Base-by-base conservation (phyloP, 202 grass and related monocot genomes). In the Bolboschoenoplectus hybrid region DNA sequence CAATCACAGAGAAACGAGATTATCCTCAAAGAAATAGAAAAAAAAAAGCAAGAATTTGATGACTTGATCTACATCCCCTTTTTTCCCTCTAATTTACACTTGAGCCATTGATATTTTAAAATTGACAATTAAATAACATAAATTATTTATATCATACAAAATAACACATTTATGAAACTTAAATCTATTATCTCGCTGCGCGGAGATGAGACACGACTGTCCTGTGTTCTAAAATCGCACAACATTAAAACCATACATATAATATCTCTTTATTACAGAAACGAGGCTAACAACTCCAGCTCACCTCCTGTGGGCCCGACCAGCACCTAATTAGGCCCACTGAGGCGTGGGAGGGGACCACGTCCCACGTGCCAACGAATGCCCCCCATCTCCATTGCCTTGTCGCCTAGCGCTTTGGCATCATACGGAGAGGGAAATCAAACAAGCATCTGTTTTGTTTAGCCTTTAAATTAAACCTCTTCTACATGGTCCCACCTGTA, bases 321-420 rank as follows among this genome's bases (percentile, higher is more conserved):
- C 50, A 80, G 72, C 83, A 85, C 67, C 16, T 63, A 76, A 85
- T 6, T 56, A 57, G 46, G 39, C 73, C 84, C 74, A 20, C 9
- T 82, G 34, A 66, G 82, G 82, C 82, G 65, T 84, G 65, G 82
- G 35, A 17, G 7, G 46, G 61, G 61, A 84, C 82, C 44, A 56
- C 19, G 14, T 84, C 49, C 82, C 82, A 71, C 82, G 82, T 84
- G 82, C 65, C 66, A 39, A 38, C 38, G 1, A 40, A 67, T 84
- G 35, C 36, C 41, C 16, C 81, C 44, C 41, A 50, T 39, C 43
- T 83, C 41, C 34, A 10, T 39, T 14, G 72, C 5, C 47, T 16
- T 61, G 75, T 80, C 53, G 52, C 6, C 75, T 80, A 61, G 53
- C 55, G 6, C 19, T 61, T 80, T 61, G 75, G 75, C 75, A 79